Conservation (phyloP, 1,284 basidiomycete species). For the Apiotrichum porosum region DNA sequence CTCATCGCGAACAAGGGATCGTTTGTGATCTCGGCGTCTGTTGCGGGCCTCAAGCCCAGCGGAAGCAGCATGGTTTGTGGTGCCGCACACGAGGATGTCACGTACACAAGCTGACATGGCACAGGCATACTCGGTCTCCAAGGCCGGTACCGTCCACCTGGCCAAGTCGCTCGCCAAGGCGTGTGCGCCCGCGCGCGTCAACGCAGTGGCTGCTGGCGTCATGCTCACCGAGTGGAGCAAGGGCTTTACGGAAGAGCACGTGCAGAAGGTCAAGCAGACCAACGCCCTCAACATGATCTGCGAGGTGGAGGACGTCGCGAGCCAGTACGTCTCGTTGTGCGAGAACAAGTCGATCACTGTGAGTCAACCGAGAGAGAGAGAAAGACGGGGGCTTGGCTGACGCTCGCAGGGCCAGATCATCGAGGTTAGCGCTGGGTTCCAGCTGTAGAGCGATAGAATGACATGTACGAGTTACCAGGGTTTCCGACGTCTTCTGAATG, state of each 20-base stretch:
- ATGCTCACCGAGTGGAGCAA: slow-evolving; percentile 26
- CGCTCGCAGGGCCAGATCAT: neutral
- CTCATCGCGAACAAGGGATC: slow-evolving; percentile 12
- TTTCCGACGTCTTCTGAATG: too few relatives aligned
- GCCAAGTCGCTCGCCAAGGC: slow-evolving; percentile 23
- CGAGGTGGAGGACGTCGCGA: slow-evolving; percentile 12
- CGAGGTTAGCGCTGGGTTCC: neutral
- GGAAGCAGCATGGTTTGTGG: slow-evolving; percentile 16
- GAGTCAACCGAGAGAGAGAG: too few relatives aligned
- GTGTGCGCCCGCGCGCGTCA: slow-evolving; percentile 22
- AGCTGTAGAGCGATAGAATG: too few relatives aligned
- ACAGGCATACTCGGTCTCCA: slow-evolving; percentile 18
- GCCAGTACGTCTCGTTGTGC: neutral
- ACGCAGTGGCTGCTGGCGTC: slow-evolving; percentile 22
- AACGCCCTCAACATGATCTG: slow-evolving; percentile 12
- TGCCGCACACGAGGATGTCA: neutral
- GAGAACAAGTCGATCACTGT: neutral
- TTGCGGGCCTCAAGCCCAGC: slow-evolving; percentile 14
- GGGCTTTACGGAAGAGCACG: slow-evolving; percentile 17
- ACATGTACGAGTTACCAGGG: too few relatives aligned
- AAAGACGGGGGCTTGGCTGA: too few relatives aligned
- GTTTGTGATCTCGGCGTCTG: slow-evolving; percentile 15
- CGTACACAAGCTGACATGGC: too few relatives aligned
- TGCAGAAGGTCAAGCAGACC: slow-evolving; percentile 8
- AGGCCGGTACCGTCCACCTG: slow-evolving; percentile 24